Conservation (phyloP, 306 rosid genomes). For the Quercus rubra region DNA sequence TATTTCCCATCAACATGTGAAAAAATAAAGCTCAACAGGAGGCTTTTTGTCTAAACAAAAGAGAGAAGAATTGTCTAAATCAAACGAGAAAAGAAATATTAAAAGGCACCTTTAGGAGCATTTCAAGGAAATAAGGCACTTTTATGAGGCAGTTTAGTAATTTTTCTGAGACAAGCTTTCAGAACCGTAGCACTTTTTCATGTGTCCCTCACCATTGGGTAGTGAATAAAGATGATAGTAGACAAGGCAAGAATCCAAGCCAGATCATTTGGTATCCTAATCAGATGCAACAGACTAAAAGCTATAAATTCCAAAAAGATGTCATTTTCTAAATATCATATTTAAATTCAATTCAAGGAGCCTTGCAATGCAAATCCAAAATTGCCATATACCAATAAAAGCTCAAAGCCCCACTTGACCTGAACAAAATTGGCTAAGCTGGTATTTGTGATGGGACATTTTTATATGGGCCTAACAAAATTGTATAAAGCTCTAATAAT, state of each 20-base stretch:
- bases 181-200: background rate
- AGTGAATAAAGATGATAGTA: background rate
- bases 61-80: no score
- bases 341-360: background rate
- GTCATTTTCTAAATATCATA: background rate
- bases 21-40: no score
- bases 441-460: background rate
- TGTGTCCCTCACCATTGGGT: background rate
- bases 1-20: no score
- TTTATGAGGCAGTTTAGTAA: no score
- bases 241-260: background rate
- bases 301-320: background rate
- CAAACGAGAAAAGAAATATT: no score
- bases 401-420: background rate
- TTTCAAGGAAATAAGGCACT: background rate
- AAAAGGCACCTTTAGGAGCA: background rate
- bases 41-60: no score
- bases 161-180: no score
- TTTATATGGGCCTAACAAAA: background rate
- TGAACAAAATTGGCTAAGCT: background rate
- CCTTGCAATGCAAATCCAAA: background rate
- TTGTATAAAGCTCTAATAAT: background rate
- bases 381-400: background rate
- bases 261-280: background rate
- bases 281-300: background rate